A percentile compares a stretch with the other conserved stretches of the same genome.
Evolutionary conservation across 768 basidiomycete genomes (phyloP).

Genomic region (Serpula lacrymans): DNA sequence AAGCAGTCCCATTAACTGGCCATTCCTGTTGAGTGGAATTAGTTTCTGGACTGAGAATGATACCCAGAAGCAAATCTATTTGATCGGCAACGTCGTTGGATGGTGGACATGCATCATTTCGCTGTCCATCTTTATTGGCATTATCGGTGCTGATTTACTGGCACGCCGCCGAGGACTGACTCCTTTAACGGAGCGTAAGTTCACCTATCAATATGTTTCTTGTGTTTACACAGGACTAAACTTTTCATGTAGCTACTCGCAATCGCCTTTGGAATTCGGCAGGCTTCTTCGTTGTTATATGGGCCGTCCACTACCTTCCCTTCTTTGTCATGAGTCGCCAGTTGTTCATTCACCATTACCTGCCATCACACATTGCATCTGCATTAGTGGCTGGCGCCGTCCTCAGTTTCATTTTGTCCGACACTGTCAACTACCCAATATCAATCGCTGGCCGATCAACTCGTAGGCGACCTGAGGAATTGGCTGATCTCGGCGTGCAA

Average conservation of each 20-base stretch:
- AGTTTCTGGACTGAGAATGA: slow-evolving; percentile 96
- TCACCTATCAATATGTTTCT: neutral
- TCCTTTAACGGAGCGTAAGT: slow-evolving; percentile 86
- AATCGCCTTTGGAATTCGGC: slow-evolving; percentile 94
- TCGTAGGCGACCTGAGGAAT: slow-evolving; percentile 46
- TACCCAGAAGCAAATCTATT: slow-evolving; percentile 88
- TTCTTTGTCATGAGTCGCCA: slow-evolving; percentile 99
- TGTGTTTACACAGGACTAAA: slow-evolving; percentile 3
- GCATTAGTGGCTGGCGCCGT: slow-evolving; percentile 91
- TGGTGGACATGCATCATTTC: slow-evolving; percentile 94
- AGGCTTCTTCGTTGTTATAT: slow-evolving; percentile 92
- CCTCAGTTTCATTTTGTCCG: slow-evolving; percentile 85
- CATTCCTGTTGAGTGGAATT: slow-evolving; percentile 93
- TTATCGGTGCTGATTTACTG: slow-evolving; percentile 85
- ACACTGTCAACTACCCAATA: slow-evolving; percentile 88
- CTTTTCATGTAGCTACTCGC: slow-evolving; percentile 62
- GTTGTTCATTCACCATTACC: slow-evolving; percentile 95
- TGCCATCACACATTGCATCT: slow-evolving; percentile 93
- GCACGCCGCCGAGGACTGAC: slow-evolving; percentile 82
- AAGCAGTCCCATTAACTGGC: slow-evolving; percentile 95
- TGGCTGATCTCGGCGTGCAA: slow-evolving; percentile 74
- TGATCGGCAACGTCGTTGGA: slow-evolving; percentile 90
- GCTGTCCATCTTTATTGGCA: slow-evolving; percentile 84
- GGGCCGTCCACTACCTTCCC: slow-evolving; percentile 94
- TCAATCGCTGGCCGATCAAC: slow-evolving; percentile 73